Conservation (phyloP, 2,329 filamentous ascomycete genomes). For the Coniochaeta sp. region DNA sequence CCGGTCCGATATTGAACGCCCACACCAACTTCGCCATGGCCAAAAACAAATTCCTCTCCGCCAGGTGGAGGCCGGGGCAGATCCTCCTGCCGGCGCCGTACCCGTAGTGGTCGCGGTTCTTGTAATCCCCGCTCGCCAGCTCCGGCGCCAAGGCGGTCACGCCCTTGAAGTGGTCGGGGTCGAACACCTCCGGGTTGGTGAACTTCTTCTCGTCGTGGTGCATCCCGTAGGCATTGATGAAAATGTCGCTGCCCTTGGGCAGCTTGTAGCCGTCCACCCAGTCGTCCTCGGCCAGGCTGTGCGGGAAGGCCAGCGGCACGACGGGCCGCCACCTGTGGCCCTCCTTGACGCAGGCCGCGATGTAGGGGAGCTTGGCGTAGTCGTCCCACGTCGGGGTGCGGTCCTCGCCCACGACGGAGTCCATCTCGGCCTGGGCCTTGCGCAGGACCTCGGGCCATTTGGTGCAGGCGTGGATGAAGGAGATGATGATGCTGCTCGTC, state of each 20-base stretch:
- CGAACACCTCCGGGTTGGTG: constrained; percentile 21
- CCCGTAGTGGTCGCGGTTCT: constrained; percentile 13
- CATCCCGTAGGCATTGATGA: constrained; percentile 28
- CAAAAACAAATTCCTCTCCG: constrained; percentile 34
- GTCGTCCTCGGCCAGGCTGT: constrained; percentile 29
- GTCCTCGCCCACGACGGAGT: constrained; percentile 26
- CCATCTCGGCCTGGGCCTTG: constrained; percentile 33
- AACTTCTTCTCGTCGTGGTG: constrained; percentile 21
- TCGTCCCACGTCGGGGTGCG: constrained; percentile 30
- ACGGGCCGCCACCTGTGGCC: constrained; percentile 32
- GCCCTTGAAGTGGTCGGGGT: constrained; percentile 16
- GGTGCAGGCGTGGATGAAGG: constrained; percentile 33
- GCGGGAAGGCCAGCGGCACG: constrained; percentile 24
- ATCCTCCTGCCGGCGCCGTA: constrained; percentile 30
- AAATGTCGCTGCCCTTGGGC: constrained; percentile 28
- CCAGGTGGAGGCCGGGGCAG: constrained; percentile 31
- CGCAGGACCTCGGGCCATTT: constrained; percentile 28
- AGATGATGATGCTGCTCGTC: constrained; percentile 23
- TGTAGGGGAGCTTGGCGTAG: constrained; percentile 29
- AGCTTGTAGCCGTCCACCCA: constrained; percentile 30
- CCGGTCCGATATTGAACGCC: constrained; percentile 5
- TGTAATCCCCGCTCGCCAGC: constrained; percentile 7
- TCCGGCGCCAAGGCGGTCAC: constrained; percentile 26
- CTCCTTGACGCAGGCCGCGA: constrained; percentile 34
- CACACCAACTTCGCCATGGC: constrained; percentile 7